Conservation (phyloP, 495 filamentous ascomycete species). For the Podospora pseudoanserina region DNA sequence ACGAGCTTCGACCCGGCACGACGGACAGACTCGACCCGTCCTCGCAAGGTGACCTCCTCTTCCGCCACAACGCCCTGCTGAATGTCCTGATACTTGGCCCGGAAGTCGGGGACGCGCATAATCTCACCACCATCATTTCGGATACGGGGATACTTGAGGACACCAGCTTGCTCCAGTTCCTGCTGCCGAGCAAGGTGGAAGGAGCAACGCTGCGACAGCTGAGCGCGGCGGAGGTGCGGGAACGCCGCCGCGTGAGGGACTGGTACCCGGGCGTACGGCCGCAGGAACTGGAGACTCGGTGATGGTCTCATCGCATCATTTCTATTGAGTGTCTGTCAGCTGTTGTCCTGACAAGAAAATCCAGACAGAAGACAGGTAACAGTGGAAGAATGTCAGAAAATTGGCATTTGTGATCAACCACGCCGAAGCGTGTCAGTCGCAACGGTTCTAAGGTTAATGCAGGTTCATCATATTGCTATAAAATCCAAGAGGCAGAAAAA, state of each 20-base stretch:
- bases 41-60: constrained; percentile 45
- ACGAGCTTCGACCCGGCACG: constrained; percentile 63
- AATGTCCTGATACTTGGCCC: constrained; percentile 33
- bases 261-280: constrained; percentile 34
- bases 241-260: background rate
- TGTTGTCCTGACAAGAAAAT: background rate
- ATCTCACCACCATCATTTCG: constrained; percentile 24
- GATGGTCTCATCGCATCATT: constrained; percentile 39
- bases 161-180: constrained; percentile 32
- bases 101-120: constrained; percentile 40
- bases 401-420: constrained; percentile 58
- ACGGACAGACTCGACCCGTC: constrained; percentile 44
- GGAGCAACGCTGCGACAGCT: constrained; percentile 31
- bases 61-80: constrained; percentile 27
- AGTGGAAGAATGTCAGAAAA: constrained; percentile 42
- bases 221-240: background rate
- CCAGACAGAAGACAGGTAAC: background rate
- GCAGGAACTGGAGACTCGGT: constrained; percentile 48
- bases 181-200: constrained; percentile 38
- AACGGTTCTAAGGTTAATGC: constrained; percentile 76
- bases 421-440: constrained; percentile 74
- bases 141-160: constrained; percentile 42
- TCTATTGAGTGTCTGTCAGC: constrained; percentile 7
- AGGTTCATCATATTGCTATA: constrained; percentile 38
- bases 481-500: background rate